These are phyloP conservation scores for Leccinum disarticulatum DNA, from an alignment of 768 basidiomycete genomes.

Conservation along the genomic window DNA sequence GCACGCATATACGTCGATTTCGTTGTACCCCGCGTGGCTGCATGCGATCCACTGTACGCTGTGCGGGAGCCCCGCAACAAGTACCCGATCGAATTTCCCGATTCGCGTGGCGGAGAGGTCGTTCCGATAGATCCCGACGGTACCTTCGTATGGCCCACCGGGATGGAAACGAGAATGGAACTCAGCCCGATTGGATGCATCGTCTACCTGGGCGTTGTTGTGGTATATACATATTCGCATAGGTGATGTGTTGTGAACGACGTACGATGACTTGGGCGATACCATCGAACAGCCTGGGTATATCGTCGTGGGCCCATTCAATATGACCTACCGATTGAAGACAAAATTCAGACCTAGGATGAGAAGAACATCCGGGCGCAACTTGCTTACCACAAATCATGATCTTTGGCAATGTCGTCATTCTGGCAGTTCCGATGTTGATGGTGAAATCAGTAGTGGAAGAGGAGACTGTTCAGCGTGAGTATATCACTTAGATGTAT, in stretches of 20 bases:
- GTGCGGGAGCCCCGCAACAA: slow-evolving; percentile 59
- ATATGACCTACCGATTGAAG: slow-evolving; percentile 47
- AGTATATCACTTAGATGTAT: too few relatives aligned
- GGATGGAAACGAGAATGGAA: slow-evolving; percentile 44
- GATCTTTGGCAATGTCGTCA: slow-evolving; percentile 23
- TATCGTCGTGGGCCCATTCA: slow-evolving; percentile 77
- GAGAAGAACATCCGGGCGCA: neutral
- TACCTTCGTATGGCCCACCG: slow-evolving; percentile 48
- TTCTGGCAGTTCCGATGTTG: neutral
- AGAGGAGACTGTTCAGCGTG: too few relatives aligned
- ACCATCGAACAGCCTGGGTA: slow-evolving; percentile 55
- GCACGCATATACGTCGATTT: slow-evolving; percentile 72
- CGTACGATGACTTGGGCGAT: slow-evolving; percentile 78
- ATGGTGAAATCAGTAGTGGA: too few relatives aligned
- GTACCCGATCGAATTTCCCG: slow-evolving; percentile 49
- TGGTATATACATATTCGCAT: too few relatives aligned
- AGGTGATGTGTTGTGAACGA: slow-evolving; percentile 15
- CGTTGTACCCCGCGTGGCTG: slow-evolving; percentile 87
- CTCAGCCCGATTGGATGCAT: slow-evolving; percentile 43
- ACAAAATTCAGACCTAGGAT: neutral
- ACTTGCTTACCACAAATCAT: slow-evolving; percentile 29
- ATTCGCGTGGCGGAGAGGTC: slow-evolving; percentile 43
- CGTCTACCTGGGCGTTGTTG: slow-evolving; percentile 32
- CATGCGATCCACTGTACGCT: slow-evolving; percentile 82
- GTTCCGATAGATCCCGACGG: slow-evolving; percentile 50